Evolutionary conservation across 2,329 filamentous ascomycete species (phyloP).

Genomic region (Pestalotiopsis sp.): DNA sequence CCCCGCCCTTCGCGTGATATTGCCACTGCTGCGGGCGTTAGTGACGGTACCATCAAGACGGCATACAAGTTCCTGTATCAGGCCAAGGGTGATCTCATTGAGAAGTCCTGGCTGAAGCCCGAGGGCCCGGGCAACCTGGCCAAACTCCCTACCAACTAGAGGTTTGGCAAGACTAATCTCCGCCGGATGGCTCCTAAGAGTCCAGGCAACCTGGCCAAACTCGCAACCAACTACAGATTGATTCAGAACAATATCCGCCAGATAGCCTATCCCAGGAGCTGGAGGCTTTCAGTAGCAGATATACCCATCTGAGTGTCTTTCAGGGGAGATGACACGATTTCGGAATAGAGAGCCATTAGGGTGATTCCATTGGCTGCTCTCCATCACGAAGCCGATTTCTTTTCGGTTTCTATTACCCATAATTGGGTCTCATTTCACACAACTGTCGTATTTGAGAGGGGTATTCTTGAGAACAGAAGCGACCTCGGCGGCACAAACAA

Average conservation of each 20-base stretch:
- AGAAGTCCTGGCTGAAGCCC: conserved; percentile 69
- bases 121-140: conserved; percentile 72
- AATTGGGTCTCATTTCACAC: background rate
- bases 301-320: background rate
- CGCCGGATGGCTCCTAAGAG: too few species aligned
- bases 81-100: conserved; percentile 74
- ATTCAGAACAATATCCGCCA: background rate
- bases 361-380: conserved; percentile 13
- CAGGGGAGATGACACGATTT: background rate
- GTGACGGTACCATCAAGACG: conserved; percentile 94
- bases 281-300: background rate
- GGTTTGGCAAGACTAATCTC: background rate
- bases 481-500: background rate
- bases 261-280: too few species aligned
- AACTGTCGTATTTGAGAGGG: background rate
- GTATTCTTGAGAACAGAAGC: conserved; percentile 17
- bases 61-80: conserved; percentile 89
- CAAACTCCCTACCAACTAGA: conserved; percentile 66
- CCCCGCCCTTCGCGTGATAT: conserved; percentile 85
- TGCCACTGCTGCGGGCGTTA: conserved; percentile 81
- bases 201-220: too few species aligned
- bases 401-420: background rate
- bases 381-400: background rate
- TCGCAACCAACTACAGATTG: background rate
- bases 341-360: conserved; percentile 6